Base-by-base conservation (phyloP, 1,284 basidiomycete genomes). In the Leccinum insolens region DNA sequence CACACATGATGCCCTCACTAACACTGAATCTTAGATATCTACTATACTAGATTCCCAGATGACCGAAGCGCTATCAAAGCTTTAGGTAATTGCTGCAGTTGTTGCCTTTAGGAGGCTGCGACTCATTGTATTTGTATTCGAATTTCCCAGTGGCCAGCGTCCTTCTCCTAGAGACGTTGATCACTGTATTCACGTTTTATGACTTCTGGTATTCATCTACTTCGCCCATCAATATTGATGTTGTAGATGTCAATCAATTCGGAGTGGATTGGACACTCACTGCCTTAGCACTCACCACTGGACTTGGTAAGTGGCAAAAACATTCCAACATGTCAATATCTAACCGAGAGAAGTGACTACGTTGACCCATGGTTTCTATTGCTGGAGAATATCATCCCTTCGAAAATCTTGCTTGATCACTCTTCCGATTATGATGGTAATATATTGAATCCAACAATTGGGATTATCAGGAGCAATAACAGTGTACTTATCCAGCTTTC, bases 321-420 rank as follows among this genome's bases (percentile, higher is more conserved):
- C 6, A 20, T n/a, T 61, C 7, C 34, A 61, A 61, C 17, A n/a
- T n/a, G n/a, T n/a, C n/a, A n/a, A 20, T 22, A 61, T 20, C 14
- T 17, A 17, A 39, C 14, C 14, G 14, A 72, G 17, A 22, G 4
- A 15, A 72, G 71, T 73, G 17, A 61, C 65, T n/a, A 65, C 44
- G 2, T 39, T 70, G 17, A 66, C 64, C 2, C 72, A 73, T n/a
- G 55, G 65, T 34, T 73, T 71, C 41, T 70, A 67, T 64, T 72
- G 68, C 57, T 73, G 71, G 70, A 64, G 68, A 44, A 70, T 73
- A 63, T 69, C 44, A 57, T 57, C 58, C n/a, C 46, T 73, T n/a
- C 25, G 39, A 9, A 39, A 28, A 41, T 64, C 49, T 6, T 28
- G 34, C 25, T 8, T 65, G 31, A 55, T 73, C 15, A 22, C 31